Conservation (phyloP, 2,329 filamentous ascomycete species). For the Botrytis tulipae region DNA sequence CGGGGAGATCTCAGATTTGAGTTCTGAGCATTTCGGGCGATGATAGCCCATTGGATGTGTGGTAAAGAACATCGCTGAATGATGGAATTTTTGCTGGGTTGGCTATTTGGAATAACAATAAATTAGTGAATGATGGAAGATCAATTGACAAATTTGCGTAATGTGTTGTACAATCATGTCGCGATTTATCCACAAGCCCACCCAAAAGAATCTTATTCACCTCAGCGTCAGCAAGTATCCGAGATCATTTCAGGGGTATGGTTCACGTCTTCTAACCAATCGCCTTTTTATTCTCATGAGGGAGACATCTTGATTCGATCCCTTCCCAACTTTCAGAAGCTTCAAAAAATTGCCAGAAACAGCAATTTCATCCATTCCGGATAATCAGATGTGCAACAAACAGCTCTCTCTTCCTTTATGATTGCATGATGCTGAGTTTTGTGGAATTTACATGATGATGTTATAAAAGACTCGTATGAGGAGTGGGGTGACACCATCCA, state of each 20-base stretch:
- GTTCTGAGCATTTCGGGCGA: not conserved
- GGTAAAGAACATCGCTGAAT: not conserved
- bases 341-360: not conserved
- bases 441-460: not conserved
- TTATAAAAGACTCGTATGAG: constrained; percentile 3
- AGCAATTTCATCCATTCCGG: not conserved
- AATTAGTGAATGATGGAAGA: not conserved
- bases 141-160: not conserved
- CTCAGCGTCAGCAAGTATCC: not conserved
- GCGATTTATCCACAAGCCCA: not conserved
- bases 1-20: not conserved
- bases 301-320: not conserved
- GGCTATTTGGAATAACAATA: not conserved
- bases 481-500: not conserved
- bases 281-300: not conserved
- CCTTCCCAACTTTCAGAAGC: not conserved
- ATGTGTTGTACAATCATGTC: not conserved
- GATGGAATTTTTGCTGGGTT: not conserved
- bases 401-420: not conserved
- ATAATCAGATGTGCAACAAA: constrained; percentile 6
- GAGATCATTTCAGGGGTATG: constrained; percentile 3
- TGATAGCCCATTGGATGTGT: not conserved
- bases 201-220: not conserved
- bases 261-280: not conserved
- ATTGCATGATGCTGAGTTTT: not conserved